These are phyloP conservation scores for Abelmoschus esculentus DNA, from an alignment of 345 rosid genomes.

Conservation along the genomic window DNA sequence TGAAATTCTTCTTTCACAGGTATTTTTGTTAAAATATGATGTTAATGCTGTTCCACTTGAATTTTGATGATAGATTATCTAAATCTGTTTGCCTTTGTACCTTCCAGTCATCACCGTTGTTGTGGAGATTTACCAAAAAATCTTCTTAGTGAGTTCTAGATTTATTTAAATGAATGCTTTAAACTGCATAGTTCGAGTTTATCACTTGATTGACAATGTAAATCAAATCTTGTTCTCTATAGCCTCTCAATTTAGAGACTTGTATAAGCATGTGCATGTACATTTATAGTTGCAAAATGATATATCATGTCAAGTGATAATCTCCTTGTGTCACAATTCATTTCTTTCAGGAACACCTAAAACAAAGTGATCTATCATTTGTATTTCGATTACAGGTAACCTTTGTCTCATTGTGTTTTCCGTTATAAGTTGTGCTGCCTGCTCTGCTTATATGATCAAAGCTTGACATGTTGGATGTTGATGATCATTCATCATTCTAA, in stretches of 20 bases:
- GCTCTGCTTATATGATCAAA: background rate
- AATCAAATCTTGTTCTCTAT: background rate
- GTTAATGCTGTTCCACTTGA: background rate
- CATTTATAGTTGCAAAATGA: too few species aligned
- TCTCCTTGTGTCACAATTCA: constrained; percentile 10
- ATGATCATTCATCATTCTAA: background rate
- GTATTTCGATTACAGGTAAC: constrained; percentile 89
- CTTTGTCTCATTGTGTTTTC: background rate
- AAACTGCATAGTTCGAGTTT: background rate
- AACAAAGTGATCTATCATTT: constrained; percentile 83
- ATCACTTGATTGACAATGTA: background rate
- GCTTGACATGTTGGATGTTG: background rate
- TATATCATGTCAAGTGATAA: constrained; percentile 9
- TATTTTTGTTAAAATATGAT: background rate
- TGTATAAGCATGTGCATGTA: background rate
- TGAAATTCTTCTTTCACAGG: constrained; percentile 29
- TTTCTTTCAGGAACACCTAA: constrained; percentile 73
- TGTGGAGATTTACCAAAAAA: background rate
- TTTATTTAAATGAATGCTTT: background rate
- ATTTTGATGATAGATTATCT: background rate
- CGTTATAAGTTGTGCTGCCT: background rate
- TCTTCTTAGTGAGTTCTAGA: background rate
- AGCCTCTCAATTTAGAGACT: background rate
- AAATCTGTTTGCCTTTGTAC: constrained; percentile 10
- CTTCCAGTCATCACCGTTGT: background rate